phyloP scores from a whole-genome alignment of 2,329 filamentous ascomycete genomes.

The Tolypocladium album region DNA sequence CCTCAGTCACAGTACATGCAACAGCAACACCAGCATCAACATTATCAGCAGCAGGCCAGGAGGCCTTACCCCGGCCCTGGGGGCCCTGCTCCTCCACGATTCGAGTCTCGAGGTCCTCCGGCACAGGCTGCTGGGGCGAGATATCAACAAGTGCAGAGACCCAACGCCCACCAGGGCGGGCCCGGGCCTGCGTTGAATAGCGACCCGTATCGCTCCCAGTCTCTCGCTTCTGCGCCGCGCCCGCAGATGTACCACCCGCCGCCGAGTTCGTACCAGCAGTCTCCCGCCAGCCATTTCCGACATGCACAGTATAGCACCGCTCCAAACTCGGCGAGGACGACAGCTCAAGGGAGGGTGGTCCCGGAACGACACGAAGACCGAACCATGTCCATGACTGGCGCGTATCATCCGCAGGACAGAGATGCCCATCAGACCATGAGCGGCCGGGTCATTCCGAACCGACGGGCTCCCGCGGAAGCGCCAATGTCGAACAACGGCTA shows the following conservation, averaged over 20 bases:
- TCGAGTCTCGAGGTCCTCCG: constrained; percentile 48
- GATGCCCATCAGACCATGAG: constrained; percentile 88
- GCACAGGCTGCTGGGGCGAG: constrained; percentile 26
- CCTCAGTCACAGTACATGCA: constrained; percentile 35
- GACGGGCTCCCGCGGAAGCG: constrained; percentile 34
- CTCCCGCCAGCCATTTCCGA: constrained; percentile 66
- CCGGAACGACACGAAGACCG: constrained; percentile 87
- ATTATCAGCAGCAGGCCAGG: constrained; percentile 25
- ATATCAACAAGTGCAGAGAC: constrained; percentile 40
- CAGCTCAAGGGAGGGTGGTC: constrained; percentile 81
- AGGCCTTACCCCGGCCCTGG: constrained; percentile 33
- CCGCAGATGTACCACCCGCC: constrained; percentile 62
- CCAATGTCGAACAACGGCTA: constrained; percentile 25
- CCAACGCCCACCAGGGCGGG: constrained; percentile 54
- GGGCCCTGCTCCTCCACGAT: constrained; percentile 47
- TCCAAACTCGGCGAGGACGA: constrained; percentile 61
- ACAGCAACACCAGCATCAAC: constrained; percentile 33
- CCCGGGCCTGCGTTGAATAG: constrained; percentile 65
- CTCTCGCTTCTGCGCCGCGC: constrained; percentile 66
- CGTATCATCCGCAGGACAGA: constrained; percentile 54
- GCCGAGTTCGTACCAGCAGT: constrained; percentile 48
- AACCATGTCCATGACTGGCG: constrained; percentile 91
- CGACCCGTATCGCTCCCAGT: constrained; percentile 86
- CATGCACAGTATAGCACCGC: constrained; percentile 58
- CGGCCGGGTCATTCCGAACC: constrained; percentile 78